These are phyloP conservation scores for Amanita rubescens DNA, from an alignment of 768 basidiomycete species.

Conservation along the genomic window DNA sequence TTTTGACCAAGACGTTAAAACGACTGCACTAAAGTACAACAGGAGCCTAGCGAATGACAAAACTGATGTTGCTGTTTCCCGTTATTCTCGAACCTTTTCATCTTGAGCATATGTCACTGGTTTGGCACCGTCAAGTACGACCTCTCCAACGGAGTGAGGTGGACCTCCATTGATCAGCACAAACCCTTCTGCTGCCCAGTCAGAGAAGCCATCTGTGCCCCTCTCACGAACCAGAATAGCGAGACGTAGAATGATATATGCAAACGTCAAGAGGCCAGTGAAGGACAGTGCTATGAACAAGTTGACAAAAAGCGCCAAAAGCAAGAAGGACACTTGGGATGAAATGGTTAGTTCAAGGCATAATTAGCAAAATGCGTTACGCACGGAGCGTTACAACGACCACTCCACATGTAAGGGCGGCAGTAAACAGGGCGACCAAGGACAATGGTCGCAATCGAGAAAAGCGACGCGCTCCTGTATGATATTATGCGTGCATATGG, in stretches of 20 bases:
- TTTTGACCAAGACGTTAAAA: not conserved
- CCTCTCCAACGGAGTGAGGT: not conserved
- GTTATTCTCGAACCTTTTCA: not conserved
- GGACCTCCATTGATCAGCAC: not conserved
- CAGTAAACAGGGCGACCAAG: constrained; percentile 29
- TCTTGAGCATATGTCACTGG: not conserved
- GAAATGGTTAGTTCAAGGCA: not conserved
- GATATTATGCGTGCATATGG: not conserved
- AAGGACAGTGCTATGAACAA: constrained; percentile 26
- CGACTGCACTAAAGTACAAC: not conserved
- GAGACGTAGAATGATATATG: constrained; percentile 28
- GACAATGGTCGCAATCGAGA: constrained; percentile 23
- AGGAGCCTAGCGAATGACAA: not conserved
- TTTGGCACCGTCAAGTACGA: not conserved
- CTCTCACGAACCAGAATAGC: constrained; percentile 25
- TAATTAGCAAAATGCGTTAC: constrained; percentile 3
- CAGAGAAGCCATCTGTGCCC: constrained; percentile 21
- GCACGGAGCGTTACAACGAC: constrained; percentile 25
- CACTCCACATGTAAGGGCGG: constrained; percentile 23
- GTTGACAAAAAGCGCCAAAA: constrained; percentile 23
- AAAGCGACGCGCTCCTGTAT: constrained; percentile 18
- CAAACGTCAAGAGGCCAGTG: constrained; percentile 21
- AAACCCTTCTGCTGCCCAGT: constrained; percentile 15
- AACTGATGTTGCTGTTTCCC: not conserved
- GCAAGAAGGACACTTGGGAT: constrained; percentile 28